These are phyloP conservation scores for Asclepias syriaca DNA, from an alignment of 257 asterid species.

Conservation along the genomic window DNA sequence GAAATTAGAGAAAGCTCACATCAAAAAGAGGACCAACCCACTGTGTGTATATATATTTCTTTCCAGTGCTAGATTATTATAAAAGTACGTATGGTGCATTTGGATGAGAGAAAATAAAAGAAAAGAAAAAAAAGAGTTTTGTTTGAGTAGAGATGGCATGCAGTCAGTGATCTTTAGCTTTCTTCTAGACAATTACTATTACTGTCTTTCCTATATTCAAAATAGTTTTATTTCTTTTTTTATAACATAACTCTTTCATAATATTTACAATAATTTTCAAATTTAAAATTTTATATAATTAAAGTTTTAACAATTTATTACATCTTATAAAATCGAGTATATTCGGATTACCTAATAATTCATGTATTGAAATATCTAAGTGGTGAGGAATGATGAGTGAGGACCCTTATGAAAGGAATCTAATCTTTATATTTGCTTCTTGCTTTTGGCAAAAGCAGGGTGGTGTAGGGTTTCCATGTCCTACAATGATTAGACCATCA, in stretches of 20 bases:
- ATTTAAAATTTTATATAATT: too few species aligned
- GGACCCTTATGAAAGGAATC: background rate
- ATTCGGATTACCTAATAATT: too few species aligned
- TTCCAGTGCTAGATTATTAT: background rate
- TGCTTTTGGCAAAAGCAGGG: conserved; percentile 6
- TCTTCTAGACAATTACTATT: background rate
- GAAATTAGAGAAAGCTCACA: conserved; percentile 2
- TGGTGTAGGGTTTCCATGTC: conserved; percentile 10
- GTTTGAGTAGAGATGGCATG: background rate
- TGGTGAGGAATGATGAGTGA: too few species aligned
- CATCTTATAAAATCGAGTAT: too few species aligned
- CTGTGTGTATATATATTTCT: too few species aligned
- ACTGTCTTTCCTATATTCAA: background rate
- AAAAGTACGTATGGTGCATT: too few species aligned
- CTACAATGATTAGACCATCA: conserved; percentile 15
- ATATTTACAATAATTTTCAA: too few species aligned
- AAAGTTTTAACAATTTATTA: too few species aligned
- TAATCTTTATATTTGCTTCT: background rate
- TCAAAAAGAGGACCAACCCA: background rate
- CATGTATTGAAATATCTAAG: too few species aligned
- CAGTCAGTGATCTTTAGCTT: background rate
- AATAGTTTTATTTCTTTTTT: background rate
- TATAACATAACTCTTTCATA: too few species aligned
- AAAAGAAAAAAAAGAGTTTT: background rate
- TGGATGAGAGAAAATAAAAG: too few species aligned